These are phyloP conservation scores for Phytopythium kandeliae DNA, from an alignment of 352 stramenopile species.

Conservation along the genomic window DNA sequence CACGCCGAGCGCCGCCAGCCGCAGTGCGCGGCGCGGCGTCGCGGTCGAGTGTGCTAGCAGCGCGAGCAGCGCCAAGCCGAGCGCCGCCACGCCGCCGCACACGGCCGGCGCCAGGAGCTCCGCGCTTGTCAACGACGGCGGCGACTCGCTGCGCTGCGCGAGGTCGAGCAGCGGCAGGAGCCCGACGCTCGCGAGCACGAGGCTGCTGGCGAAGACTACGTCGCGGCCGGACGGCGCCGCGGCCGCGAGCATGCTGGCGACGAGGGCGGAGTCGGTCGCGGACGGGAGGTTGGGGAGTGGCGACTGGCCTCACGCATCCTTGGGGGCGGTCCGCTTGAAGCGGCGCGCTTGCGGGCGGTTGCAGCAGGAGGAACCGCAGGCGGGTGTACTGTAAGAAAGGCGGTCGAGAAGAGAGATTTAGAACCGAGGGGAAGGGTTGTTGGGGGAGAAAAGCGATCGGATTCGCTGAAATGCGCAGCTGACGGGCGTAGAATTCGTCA, in stretches of 20 bases:
- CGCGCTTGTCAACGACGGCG: slow-evolving; percentile 2
- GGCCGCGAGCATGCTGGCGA: neutral
- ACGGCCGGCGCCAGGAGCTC: slow-evolving; percentile 16
- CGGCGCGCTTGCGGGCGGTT: no score
- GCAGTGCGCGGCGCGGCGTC: slow-evolving; percentile 7
- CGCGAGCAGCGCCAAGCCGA: slow-evolving; percentile 17
- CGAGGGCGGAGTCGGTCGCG: neutral
- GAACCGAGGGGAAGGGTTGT: neutral
- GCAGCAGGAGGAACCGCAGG: no score
- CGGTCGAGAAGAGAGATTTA: no score
- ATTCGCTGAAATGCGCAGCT: no score
- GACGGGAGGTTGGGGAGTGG: neutral
- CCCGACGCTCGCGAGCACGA: slow-evolving; percentile 17
- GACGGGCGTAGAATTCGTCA: no score
- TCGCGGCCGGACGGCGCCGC: neutral
- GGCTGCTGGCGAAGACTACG: slow-evolving; percentile 13
- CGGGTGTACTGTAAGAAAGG: no score
- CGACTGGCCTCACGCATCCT: no score
- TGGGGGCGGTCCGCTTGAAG: no score
- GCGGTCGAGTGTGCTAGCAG: slow-evolving; percentile 12
- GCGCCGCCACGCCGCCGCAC: slow-evolving; percentile 8
- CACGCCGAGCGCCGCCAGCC: slow-evolving; percentile 8
- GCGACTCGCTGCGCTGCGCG: slow-evolving; percentile 2
- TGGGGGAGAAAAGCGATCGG: no score
- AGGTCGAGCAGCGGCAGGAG: slow-evolving; percentile 29